phyloP scores from a whole-genome alignment of 176 grass and related monocot species.

The Oryza meridionalis region DNA sequence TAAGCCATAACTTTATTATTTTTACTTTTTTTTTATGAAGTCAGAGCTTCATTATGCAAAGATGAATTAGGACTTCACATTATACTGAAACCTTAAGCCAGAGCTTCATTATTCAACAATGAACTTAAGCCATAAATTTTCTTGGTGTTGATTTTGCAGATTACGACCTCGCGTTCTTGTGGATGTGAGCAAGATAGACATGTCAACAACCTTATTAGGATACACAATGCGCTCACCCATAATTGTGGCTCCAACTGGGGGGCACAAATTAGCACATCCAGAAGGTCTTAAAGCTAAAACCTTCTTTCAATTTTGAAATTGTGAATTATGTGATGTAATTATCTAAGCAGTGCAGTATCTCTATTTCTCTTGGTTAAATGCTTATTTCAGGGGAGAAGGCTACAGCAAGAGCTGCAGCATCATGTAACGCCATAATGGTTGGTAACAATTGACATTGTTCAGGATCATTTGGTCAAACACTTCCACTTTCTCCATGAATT shows the following conservation, averaged over 20 bases:
- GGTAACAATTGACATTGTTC: conserved; percentile 38
- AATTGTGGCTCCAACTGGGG: conserved; percentile 69
- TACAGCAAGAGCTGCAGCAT: conserved; percentile 86
- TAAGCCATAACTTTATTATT: not conserved
- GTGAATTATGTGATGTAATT: not conserved
- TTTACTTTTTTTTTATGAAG: no score
- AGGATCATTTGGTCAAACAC: not conserved
- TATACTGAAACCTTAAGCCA: no score
- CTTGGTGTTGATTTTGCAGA: conserved; percentile 43
- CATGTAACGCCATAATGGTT: conserved; percentile 85
- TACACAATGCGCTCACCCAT: conserved; percentile 73
- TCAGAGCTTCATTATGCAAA: conserved; percentile 7
- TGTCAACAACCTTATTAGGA: conserved; percentile 75
- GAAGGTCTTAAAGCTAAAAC: conserved; percentile 54
- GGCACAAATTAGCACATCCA: conserved; percentile 70
- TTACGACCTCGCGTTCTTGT: conserved; percentile 84
- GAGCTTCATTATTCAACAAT: no score
- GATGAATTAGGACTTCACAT: not conserved
- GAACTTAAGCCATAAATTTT: not conserved
- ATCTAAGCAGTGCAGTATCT: conserved; percentile 11
- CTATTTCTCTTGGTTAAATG: conserved; percentile 15
- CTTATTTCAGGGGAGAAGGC: conserved; percentile 74
- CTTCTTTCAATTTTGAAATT: not conserved
- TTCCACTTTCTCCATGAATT: conserved; percentile 2
- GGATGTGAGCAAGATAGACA: conserved; percentile 85